These are phyloP conservation scores for Aureoboletus auriporus DNA, from an alignment of 768 basidiomycete genomes.

Conservation along the genomic window DNA sequence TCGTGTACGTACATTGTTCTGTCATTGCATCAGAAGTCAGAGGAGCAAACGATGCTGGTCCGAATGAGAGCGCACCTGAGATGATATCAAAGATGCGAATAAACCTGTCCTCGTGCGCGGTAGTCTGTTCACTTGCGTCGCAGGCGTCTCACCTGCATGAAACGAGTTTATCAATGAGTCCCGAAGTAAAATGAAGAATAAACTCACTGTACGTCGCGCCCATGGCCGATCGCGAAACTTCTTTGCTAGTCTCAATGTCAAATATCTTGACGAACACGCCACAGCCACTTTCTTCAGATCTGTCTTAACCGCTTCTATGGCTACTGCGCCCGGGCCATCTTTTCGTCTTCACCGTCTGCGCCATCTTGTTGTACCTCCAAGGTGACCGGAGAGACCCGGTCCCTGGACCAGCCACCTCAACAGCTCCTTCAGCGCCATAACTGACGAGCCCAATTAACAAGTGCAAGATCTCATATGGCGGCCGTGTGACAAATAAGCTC, in stretches of 20 bases:
- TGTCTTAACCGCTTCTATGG: slow-evolving; percentile 77
- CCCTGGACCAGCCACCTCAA: slow-evolving; percentile 75
- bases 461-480: slow-evolving; percentile 92
- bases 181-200: not conserved
- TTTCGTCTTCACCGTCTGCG: slow-evolving; percentile 37
- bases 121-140: slow-evolving; percentile 84
- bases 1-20: slow-evolving; percentile 87
- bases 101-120: slow-evolving; percentile 91
- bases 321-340: slow-evolving; percentile 60
- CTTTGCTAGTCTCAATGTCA: slow-evolving; percentile 85
- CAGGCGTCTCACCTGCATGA: slow-evolving; percentile 60
- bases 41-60: not conserved
- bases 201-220: slow-evolving; percentile 55
- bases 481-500: slow-evolving; percentile 91
- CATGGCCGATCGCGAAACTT: slow-evolving; percentile 57
- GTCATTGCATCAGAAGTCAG: slow-evolving; percentile 7
- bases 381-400: slow-evolving; percentile 61
- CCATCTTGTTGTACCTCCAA: slow-evolving; percentile 65
- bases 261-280: slow-evolving; percentile 87
- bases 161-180: not conserved
- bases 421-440: slow-evolving; percentile 85
- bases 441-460: slow-evolving; percentile 81
- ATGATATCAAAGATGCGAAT: slow-evolving; percentile 85
- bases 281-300: slow-evolving; percentile 87
- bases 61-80: slow-evolving; percentile 52